Evolutionary conservation across 768 basidiomycete species (phyloP).

Genomic region (Psilocybe azurescens): DNA sequence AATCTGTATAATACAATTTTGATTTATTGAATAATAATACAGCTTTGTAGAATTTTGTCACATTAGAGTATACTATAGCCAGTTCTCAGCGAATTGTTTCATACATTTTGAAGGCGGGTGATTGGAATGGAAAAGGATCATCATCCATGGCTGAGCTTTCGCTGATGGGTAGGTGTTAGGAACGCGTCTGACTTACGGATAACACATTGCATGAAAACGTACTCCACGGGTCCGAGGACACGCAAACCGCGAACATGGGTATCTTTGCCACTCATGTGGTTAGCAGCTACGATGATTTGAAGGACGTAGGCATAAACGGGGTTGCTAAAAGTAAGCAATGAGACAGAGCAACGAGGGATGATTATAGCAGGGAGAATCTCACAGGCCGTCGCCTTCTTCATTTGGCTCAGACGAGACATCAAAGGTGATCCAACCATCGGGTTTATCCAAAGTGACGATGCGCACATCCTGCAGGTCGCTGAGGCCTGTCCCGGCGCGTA

Average conservation of each 20-base stretch:
- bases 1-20: conserved; percentile 28
- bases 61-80: conserved; percentile 10
- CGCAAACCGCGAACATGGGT: conserved; percentile 94
- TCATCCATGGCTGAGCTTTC: conserved; percentile 51
- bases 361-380: conserved; percentile 32
- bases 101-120: conserved; percentile 73
- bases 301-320: conserved; percentile 89
- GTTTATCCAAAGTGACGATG: conserved; percentile 84
- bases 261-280: conserved; percentile 99
- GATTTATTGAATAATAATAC: conserved; percentile 27
- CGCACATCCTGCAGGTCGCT: conserved; percentile 94
- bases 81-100: conserved; percentile 60
- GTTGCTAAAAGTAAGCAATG: conserved; percentile 54
- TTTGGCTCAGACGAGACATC: conserved; percentile 81
- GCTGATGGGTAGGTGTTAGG: not conserved
- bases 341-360: not conserved
- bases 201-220: conserved; percentile 17
- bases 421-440: conserved; percentile 93
- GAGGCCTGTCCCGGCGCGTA: conserved; percentile 90
- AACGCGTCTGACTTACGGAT: not conserved
- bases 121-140: conserved; percentile 76
- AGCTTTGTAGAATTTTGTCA: conserved; percentile 16
- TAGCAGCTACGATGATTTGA: conserved; percentile 88
- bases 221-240: conserved; percentile 89
- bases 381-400: conserved; percentile 84